Evolutionary conservation across 2,329 filamentous ascomycete genomes (phyloP), one percentile per base, ranked within the genome.

Genomic region (Sphaerulina musiva): DNA sequence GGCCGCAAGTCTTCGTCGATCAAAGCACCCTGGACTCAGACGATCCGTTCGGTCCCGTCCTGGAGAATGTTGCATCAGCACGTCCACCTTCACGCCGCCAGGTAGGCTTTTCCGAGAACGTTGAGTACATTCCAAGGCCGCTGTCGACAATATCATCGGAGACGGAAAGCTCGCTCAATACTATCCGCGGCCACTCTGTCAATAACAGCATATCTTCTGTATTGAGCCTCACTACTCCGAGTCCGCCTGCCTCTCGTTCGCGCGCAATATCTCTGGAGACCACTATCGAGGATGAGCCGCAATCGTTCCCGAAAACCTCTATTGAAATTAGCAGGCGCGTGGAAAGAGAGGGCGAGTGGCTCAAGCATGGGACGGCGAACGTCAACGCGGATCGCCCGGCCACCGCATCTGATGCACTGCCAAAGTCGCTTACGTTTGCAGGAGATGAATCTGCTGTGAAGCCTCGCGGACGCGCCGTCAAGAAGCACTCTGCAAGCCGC

Each of bases 101-200:
- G 10, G 89, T 95, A 44, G 87, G 86, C 0, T 95, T 95, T 66
- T 89, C 87, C 1, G 89, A 95, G 59, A 87, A 82, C 9, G 77
- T 95, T 29, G 88, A 95, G 69, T 90, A 87, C 59, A 91, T 91
- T 62, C 86, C 86, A 4, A 81, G 89, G 9, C 90, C 91, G 0
- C 73, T 95, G 14, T 95, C 91, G 1, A 76, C 91, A 17, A 83
- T 95, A 11, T 95, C 89, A 1, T 91, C 84, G 17, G 89, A 93
- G 68, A 89, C 88, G 0, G 85, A 89, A 44, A 90, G 85, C 66
- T 93, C 86, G 2, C 74, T 82, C 51, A 78, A 78, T 1, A 89
- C 87, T 0, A 78, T 84, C 14, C 80, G 83, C 40, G 81, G 83
- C 4, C 88, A 92, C 68, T 88, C 85, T 1, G 78, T 88, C 34